phyloP scores from a whole-genome alignment of 768 basidiomycete species.

The Tephrocybe sp. region DNA sequence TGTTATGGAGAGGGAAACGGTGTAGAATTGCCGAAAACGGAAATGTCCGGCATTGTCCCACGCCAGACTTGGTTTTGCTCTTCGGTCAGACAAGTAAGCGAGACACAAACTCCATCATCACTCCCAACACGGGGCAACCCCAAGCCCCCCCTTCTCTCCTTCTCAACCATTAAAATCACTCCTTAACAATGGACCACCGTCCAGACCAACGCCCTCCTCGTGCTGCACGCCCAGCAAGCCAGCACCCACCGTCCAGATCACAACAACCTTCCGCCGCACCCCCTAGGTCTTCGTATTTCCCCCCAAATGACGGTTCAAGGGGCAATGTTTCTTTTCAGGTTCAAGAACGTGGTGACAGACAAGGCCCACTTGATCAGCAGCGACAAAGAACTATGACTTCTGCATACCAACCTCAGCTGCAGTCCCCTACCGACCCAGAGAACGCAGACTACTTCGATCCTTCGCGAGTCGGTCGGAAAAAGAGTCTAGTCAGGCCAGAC shows the following conservation, averaged over 20 bases:
- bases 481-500: constrained; percentile 89
- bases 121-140: neutral
- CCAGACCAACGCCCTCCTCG: constrained; percentile 54
- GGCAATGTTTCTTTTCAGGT: constrained; percentile 68
- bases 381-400: constrained; percentile 47
- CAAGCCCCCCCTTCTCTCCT: neutral
- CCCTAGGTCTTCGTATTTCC: constrained; percentile 27
- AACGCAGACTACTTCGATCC: constrained; percentile 41
- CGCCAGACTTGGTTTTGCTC: constrained; percentile 11
- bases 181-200: constrained; percentile 34
- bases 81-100: constrained; percentile 13
- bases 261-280: constrained; percentile 32
- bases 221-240: constrained; percentile 44
- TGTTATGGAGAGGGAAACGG: no score
- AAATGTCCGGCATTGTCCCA: constrained; percentile 9
- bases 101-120: constrained; percentile 11
- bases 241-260: constrained; percentile 33
- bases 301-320: constrained; percentile 33
- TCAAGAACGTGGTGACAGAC: constrained; percentile 68
- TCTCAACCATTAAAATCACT: constrained; percentile 2
- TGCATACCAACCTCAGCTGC: constrained; percentile 36
- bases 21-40: constrained; percentile 15
- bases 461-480: constrained; percentile 71
- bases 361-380: constrained; percentile 50
- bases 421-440: constrained; percentile 37